Base-by-base conservation (phyloP, 192 early-diverging fungal genomes). In the Coemansia sp. region DNA sequence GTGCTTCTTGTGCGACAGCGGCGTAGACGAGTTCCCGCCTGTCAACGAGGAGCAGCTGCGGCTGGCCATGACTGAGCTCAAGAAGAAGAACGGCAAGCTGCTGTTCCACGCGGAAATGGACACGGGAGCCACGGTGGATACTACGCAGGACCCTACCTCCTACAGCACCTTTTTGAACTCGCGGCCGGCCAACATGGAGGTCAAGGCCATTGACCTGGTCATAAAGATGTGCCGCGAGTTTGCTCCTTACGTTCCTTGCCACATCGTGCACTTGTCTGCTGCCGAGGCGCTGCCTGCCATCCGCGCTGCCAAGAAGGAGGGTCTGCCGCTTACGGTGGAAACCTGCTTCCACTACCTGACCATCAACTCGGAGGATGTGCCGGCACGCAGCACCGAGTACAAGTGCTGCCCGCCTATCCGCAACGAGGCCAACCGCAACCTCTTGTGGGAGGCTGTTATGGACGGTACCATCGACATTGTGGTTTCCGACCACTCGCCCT, bases 351-450 rank as follows among this genome's bases (percentile, higher is more conserved):
- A 91, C 58, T 91, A 91, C 57, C 70, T 91, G 40, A 80, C 83
- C 23, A 79, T 91, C 42, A 76, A 57, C 53, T 71, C 89, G 2
- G 88, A 89, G 62, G 62, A 66, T 16, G 81, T 91, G 23, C 87
- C 87, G 11, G 61, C 77, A 23, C 80, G 85, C 51, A 83, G 83
- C 21, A 91, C 89, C 17, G 82, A 91, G 69, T 91, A 83, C 81
- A 91, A 91, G 68, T 91, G 89, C 71, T 91, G 89, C 64, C 89
- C 89, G 50, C 89, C 89, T 11, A 89, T 91, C 57, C 86, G 89
- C 66, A 72, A 83, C 46, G 62, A 83, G 30, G 58, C 60, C 48
- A 91, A 91, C 74, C 73, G 88, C 38, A 82, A 85, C 28, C 56
- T 59, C 44, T 68, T 91, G 40, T 91, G 89, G 89, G 77, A 79